Evolutionary conservation across 148 eudicot genomes (phyloP).

Genomic region (Silene conica): DNA sequence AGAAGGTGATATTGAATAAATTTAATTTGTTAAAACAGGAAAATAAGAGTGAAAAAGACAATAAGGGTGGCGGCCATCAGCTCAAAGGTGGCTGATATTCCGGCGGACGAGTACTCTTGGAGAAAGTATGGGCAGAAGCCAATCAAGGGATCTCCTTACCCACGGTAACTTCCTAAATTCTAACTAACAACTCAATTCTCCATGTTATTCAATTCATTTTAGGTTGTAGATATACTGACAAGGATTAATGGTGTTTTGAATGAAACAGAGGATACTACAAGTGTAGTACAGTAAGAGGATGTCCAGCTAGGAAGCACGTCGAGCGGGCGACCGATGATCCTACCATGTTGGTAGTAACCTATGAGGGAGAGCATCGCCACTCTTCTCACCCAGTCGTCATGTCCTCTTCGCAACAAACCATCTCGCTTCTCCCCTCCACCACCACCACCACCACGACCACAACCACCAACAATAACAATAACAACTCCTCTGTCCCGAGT

Average conservation of each 20-base stretch:
- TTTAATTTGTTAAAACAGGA: constrained; percentile 31
- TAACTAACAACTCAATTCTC: background rate
- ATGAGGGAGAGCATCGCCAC: constrained; percentile 77
- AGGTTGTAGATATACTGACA: too few relatives aligned
- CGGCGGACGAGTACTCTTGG: constrained; percentile 67
- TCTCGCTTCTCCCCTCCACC: background rate
- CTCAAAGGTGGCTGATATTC: constrained; percentile 55
- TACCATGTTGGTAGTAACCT: constrained; percentile 60
- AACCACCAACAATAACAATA: background rate
- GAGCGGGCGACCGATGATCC: constrained; percentile 65
- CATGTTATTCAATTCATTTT: background rate
- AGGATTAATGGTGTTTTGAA: background rate
- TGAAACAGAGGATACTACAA: constrained; percentile 66
- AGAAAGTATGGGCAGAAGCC: constrained; percentile 77
- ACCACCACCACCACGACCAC: background rate
- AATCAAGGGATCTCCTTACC: constrained; percentile 63
- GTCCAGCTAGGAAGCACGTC: constrained; percentile 83
- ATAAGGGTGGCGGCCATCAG: constrained; percentile 53
- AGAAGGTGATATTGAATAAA: too few relatives aligned
- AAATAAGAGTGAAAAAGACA: constrained; percentile 37
- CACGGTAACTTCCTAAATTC: constrained; percentile 42
- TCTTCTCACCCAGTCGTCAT: constrained; percentile 3
- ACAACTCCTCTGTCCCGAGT: background rate
- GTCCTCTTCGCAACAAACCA: constrained; percentile 2
- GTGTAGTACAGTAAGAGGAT: constrained; percentile 60